Evolutionary conservation across 352 stramenopile species (phyloP).

Genomic region (Thraustochytrium striatum): DNA sequence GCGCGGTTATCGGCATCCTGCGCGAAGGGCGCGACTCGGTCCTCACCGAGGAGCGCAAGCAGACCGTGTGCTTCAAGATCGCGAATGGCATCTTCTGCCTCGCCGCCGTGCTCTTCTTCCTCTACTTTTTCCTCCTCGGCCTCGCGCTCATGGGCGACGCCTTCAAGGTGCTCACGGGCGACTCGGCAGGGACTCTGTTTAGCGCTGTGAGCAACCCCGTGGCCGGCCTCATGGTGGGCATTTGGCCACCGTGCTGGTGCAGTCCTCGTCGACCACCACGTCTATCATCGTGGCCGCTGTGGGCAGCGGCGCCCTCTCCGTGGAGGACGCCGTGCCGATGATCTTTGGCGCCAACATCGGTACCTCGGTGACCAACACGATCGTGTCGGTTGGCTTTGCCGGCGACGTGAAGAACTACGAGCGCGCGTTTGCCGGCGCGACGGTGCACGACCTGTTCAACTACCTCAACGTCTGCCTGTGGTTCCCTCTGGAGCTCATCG

Average conservation of each 20-base stretch:
- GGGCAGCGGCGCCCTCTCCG: conserved; percentile 65
- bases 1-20: too few relatives aligned
- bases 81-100: conserved; percentile 52
- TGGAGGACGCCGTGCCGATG: conserved; percentile 76
- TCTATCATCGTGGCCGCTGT: conserved; percentile 71
- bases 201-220: conserved; percentile 68
- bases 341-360: conserved; percentile 87
- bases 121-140: conserved; percentile 75
- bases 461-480: conserved; percentile 70
- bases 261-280: conserved; percentile 71
- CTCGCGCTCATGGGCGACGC: conserved; percentile 70
- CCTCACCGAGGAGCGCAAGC: too few relatives aligned
- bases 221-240: conserved; percentile 69
- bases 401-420: conserved; percentile 65
- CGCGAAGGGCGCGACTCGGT: too few relatives aligned
- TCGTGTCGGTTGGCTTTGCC: conserved; percentile 79
- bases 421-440: conserved; percentile 67
- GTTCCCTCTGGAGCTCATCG: conserved; percentile 68
- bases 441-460: conserved; percentile 78
- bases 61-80: too few relatives aligned
- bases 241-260: conserved; percentile 66
- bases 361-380: conserved; percentile 79
- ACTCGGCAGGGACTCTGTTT: conserved; percentile 66
- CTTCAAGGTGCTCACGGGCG: conserved; percentile 68
- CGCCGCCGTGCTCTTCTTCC: conserved; percentile 57